These are phyloP conservation scores for Sarocladium kiliense DNA, from an alignment of 2,329 filamentous ascomycete species.

Conservation along the genomic window DNA sequence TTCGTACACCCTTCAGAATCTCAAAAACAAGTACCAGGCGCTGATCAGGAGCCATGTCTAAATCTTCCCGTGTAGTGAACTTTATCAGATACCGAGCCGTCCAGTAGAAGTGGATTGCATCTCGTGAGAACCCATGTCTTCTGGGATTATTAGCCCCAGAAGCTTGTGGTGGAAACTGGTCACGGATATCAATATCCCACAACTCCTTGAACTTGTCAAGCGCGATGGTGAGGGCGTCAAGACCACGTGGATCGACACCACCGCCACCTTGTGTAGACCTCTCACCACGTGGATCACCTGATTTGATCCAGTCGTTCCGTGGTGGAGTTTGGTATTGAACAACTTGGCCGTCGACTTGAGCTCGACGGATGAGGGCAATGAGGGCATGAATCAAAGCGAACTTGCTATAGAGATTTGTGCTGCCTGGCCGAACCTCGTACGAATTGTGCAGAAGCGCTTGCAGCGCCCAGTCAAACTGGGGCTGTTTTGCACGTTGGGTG, in stretches of 20 bases:
- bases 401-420: slow-evolving; percentile 68
- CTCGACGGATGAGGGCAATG: slow-evolving; percentile 52
- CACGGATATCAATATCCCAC: slow-evolving; percentile 65
- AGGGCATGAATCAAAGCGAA: slow-evolving; percentile 69
- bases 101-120: slow-evolving; percentile 70
- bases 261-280: slow-evolving; percentile 40
- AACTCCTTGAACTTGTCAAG: slow-evolving; percentile 67
- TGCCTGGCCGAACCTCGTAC: slow-evolving; percentile 56
- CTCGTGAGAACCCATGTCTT: slow-evolving; percentile 64
- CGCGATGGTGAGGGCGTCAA: slow-evolving; percentile 47
- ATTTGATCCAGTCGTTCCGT: slow-evolving; percentile 52
- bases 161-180: slow-evolving; percentile 55
- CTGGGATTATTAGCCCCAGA: slow-evolving; percentile 43
- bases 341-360: slow-evolving; percentile 34
- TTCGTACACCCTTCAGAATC: slow-evolving; percentile 53
- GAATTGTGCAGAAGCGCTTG: slow-evolving; percentile 54
- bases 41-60: slow-evolving; percentile 51
- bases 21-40: slow-evolving; percentile 57
- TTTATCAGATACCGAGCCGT: slow-evolving; percentile 62
- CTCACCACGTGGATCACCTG: slow-evolving; percentile 37
- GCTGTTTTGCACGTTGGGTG: slow-evolving; percentile 58
- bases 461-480: slow-evolving; percentile 57
- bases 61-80: slow-evolving; percentile 47
- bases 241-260: slow-evolving; percentile 37
- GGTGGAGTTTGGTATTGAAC: slow-evolving; percentile 39